Evolutionary conservation across 371 early-diverging fungal species (phyloP).

Genomic region (Mucor racemosus): DNA sequence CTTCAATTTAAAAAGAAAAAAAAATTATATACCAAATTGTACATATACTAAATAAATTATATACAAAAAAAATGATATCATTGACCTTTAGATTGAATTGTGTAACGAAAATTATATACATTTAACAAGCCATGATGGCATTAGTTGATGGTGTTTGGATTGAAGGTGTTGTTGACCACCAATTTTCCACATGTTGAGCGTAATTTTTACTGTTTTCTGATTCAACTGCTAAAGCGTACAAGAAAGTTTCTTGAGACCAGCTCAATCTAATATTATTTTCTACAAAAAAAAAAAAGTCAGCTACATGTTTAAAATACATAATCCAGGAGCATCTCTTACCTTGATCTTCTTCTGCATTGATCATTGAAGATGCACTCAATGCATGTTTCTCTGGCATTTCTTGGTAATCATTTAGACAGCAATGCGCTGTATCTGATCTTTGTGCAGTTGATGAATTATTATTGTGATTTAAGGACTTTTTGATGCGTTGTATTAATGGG

Average conservation of each 20-base stretch:
- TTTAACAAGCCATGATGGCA: conserved; percentile 11
- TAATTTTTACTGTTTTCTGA: conserved; percentile 12
- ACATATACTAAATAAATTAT: not conserved
- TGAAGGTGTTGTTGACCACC: conserved; percentile 18
- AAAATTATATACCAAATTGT: conserved; percentile 7
- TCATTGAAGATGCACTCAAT: not conserved
- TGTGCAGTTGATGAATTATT: not conserved
- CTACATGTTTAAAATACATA: not conserved
- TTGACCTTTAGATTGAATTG: not conserved
- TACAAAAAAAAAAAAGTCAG: not conserved
- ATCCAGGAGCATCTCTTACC: not conserved
- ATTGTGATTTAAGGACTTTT: not conserved
- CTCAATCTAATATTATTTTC: not conserved
- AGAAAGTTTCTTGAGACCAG: conserved; percentile 8
- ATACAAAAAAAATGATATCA: conserved; percentile 4
- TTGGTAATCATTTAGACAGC: conserved; percentile 2
- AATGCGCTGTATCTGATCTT: conserved; percentile 16
- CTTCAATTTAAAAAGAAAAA: conserved; percentile 4
- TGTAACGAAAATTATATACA: not conserved
- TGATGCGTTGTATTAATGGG: conserved; percentile 13
- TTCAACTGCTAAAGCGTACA: conserved; percentile 5
- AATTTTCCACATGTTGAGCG: conserved; percentile 11
- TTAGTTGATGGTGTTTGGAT: not conserved
- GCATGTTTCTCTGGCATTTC: conserved; percentile 4
- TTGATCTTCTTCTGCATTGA: not conserved